A percentile compares a stretch with the other conserved stretches of the same genome.
Conservation (phyloP, 2,329 filamentous ascomycete genomes). For the Scytalidium lignicola region DNA sequence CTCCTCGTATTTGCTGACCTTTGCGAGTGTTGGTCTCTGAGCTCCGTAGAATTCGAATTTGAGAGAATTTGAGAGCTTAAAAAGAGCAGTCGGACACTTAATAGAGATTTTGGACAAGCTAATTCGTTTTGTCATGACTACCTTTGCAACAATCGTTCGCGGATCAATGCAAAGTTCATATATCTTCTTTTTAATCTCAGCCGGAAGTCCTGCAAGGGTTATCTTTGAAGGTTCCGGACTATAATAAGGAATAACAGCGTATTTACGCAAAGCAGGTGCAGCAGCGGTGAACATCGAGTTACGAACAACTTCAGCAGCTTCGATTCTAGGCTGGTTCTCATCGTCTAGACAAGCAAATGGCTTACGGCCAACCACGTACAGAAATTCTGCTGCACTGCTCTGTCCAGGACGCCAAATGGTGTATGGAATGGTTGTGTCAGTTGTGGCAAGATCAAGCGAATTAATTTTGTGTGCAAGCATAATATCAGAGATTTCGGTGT, state of each 20-base stretch:
- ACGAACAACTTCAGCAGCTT: not conserved
- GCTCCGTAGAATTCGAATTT: not conserved
- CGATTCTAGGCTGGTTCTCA: not conserved
- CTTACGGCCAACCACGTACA: not conserved
- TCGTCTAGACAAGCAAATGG: no score
- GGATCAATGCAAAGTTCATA: not conserved
- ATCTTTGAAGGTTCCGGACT: not conserved
- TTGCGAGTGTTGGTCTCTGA: not conserved
- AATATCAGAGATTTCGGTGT: conserved; percentile 7
- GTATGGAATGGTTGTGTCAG: not conserved
- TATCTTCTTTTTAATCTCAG: not conserved
- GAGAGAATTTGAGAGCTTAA: not conserved
- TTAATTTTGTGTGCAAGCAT: not conserved
- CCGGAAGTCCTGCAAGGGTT: not conserved
- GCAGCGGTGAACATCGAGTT: not conserved
- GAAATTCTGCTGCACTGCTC: not conserved
- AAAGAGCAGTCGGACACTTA: not conserved
- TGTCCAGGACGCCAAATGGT: not conserved
- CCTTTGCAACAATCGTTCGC: not conserved
- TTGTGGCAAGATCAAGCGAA: not conserved
- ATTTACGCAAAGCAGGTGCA: not conserved
- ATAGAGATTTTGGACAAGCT: not conserved
- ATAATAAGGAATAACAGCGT: not conserved
- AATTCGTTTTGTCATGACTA: not conserved
- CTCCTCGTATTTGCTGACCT: not conserved